A percentile compares a stretch with the other conserved stretches of the same genome.
phyloP scores from a whole-genome alignment of 1,284 basidiomycete species.

The Prillingera fragicola region DNA sequence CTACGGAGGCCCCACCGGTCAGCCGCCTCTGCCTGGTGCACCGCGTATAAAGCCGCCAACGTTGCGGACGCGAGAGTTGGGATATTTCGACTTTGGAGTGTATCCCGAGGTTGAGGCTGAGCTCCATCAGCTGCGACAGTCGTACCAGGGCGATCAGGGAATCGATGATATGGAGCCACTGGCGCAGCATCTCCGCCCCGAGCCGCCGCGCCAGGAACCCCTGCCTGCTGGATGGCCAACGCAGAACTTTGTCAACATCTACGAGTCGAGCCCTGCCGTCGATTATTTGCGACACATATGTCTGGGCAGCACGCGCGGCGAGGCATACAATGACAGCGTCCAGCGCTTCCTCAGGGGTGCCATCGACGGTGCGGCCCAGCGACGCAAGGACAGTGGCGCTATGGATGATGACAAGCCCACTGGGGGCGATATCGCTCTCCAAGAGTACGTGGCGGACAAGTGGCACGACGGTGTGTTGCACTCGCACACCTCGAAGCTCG shows the following conservation, averaged over 20 bases:
- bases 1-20: constrained; percentile 29
- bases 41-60: constrained; percentile 14
- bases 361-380: constrained; percentile 12
- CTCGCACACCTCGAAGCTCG: constrained; percentile 5
- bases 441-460: constrained; percentile 26
- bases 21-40: constrained; percentile 24
- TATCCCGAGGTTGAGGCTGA: constrained; percentile 33
- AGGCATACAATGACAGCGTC: constrained; percentile 41
- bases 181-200: constrained; percentile 29
- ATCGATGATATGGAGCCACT: constrained; percentile 24
- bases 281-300: constrained; percentile 30
- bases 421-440: constrained; percentile 13
- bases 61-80: constrained; percentile 24
- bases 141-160: neutral
- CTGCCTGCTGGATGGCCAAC: constrained; percentile 2
- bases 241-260: constrained; percentile 29
- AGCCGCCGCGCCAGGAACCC: neutral
- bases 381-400: neutral
- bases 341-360: constrained; percentile 40
- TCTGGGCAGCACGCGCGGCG: constrained; percentile 33
- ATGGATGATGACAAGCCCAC: neutral
- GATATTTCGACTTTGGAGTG: constrained; percentile 28
- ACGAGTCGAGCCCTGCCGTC: constrained; percentile 19
- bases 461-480: constrained; percentile 29
- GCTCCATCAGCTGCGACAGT: constrained; percentile 5